phyloP scores from a whole-genome alignment of 2,329 filamentous ascomycete genomes.

The Pleurostoma richardsiae region DNA sequence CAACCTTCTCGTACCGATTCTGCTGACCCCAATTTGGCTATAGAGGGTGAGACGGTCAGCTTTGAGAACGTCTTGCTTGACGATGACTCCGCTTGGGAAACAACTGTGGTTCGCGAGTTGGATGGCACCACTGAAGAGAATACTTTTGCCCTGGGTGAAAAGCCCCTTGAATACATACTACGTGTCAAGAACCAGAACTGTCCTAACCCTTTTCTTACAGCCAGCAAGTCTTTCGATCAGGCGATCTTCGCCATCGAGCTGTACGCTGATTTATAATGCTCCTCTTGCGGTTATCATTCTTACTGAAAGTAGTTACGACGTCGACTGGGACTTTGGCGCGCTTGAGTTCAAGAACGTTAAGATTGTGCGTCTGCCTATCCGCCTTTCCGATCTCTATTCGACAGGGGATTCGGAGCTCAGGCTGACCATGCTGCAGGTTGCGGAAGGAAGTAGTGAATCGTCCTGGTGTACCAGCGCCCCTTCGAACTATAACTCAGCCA shows the following conservation, averaged over 20 bases:
- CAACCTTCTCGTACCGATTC: too few relatives aligned
- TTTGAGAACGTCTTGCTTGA: conserved; percentile 23
- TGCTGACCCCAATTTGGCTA: conserved; percentile 4
- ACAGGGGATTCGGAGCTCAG: not conserved
- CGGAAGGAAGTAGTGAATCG: conserved; percentile 14
- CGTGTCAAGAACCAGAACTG: too few relatives aligned
- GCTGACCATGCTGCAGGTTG: not conserved
- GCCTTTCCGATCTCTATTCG: not conserved
- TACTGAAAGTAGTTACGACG: conserved; percentile 16
- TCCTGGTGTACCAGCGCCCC: conserved; percentile 26
- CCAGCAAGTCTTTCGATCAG: conserved; percentile 31
- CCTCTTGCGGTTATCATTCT: not conserved
- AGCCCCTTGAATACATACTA: not conserved
- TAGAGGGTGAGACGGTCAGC: conserved; percentile 20
- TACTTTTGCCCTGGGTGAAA: conserved; percentile 21
- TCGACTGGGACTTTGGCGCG: conserved; percentile 30
- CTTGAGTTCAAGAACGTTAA: conserved; percentile 38
- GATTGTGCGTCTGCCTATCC: conserved; percentile 26
- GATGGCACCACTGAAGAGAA: conserved; percentile 22
- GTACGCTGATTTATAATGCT: conserved; percentile 10
- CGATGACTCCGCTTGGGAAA: conserved; percentile 22
- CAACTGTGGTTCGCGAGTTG: conserved; percentile 22
- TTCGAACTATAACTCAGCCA: conserved; percentile 30
- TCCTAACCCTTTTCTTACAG: conserved; percentile 4
- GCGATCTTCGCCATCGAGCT: conserved; percentile 34